Percentiles rank a stretch among this genome's conserved stretches.
These are phyloP conservation scores for Pythium utonaiense DNA, from an alignment of 352 stramenopile species.

Conservation along the genomic window DNA sequence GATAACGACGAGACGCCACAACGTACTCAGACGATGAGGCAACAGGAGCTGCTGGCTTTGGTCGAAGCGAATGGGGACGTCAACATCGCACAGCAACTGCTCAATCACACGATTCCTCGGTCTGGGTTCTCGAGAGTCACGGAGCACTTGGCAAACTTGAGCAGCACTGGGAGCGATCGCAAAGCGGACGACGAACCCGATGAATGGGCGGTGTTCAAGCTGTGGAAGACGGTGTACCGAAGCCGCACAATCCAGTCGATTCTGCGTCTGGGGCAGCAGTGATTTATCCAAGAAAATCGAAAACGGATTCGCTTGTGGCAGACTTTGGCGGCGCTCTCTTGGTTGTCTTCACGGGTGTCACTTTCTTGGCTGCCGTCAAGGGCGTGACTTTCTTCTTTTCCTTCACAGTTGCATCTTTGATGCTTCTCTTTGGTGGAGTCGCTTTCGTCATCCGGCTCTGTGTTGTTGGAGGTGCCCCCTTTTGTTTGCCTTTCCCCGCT, in stretches of 20 bases:
- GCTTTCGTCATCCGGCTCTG: constrained; percentile 21
- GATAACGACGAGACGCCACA: not conserved
- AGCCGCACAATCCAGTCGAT: constrained; percentile 40
- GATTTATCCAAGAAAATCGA: constrained; percentile 51
- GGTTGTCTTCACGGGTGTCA: not conserved
- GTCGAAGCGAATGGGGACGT: constrained; percentile 52
- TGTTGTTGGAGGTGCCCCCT: not conserved
- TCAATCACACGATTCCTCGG: constrained; percentile 22
- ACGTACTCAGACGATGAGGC: not conserved
- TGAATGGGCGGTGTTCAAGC: constrained; percentile 47
- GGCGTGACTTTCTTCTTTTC: no score
- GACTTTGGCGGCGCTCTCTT: not conserved
- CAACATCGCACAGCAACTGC: constrained; percentile 36
- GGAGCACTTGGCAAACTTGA: constrained; percentile 43
- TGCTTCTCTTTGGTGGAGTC: constrained; percentile 5
- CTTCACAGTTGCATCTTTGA: no score
- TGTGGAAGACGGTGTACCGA: constrained; percentile 58
- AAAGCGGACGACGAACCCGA: constrained; percentile 6
- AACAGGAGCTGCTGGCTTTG: constrained; percentile 41
- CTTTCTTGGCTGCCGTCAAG: no score
- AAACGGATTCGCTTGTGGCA: constrained; percentile 24
- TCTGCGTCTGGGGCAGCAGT: constrained; percentile 29
- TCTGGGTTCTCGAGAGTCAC: constrained; percentile 24
- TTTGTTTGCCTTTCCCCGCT: not conserved
- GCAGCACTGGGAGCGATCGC: not conserved